Base-by-base conservation (phyloP, 345 rosid genomes). In the Noccaea caerulescens region DNA sequence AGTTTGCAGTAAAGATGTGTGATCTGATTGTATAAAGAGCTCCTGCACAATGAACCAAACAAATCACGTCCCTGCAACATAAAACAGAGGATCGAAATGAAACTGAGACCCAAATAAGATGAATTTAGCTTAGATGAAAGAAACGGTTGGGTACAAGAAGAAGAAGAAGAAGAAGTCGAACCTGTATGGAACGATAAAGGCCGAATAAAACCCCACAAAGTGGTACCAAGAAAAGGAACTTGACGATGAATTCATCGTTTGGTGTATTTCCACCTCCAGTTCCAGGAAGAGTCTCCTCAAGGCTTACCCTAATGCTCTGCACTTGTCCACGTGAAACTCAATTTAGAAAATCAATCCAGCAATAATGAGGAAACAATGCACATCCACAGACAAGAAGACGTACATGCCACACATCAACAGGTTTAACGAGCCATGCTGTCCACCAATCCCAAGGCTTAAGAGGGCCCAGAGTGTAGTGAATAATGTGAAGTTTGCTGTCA, bases 361-460 rank as follows among this genome's bases (percentile, higher is more conserved):
- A 4, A 42, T 7, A 10, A 1, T 16, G 25, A 38, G 25, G 51
- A 47, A 8, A 12, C 6, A 41, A 44, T 55, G 44, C 14, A 64
- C 37, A 72, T 57, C 44, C 39, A 60, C 72, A 10, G 39, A 38
- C 27, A 46, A 36, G 39, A 39, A 63, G 6, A 69, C 61, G 13
- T 83, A 91, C 97, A 91, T 91, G 98, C 97, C 98, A 93, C 44
- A 86, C 92, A 72, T 93, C 96, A 72, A 93, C 98, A 30, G 94
- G 98, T 78, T 90, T 90, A 72, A 93, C 78, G 20, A 93, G 88
- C 98, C 98, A 93, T 46, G 96, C 87, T 14, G 97, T 93, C 92
- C 94, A 90, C 96, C 98, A 93, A 72, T 93, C 98, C 98, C 97
- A 93, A 62, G 98, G 97, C 72, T 93, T 93, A 59, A 90, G 90